Evolutionary conservation across 176 grass and related monocot genomes (phyloP), one percentile per base, ranked within the genome.

Genomic region (Bromus sterilis): DNA sequence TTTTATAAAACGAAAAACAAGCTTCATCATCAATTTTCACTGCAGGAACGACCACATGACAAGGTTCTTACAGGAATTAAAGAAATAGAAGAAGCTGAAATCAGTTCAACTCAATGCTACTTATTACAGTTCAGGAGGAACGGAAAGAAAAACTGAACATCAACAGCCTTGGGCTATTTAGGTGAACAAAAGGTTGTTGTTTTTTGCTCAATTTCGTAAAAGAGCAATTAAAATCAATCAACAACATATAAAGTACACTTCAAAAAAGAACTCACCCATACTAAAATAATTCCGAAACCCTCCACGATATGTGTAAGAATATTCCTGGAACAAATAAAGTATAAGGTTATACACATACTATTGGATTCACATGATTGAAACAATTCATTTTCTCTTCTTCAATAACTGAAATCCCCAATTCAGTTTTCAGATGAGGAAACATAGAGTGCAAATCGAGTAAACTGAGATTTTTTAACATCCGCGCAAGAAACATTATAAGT

Each of bases 251-350:
- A 77, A 70, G 5, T 76, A 26, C n/a, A 85, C 63, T 76, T 75
- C 30, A 60, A 83, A 74, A 89, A 13, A 51, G 18, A 61, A 87
- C 92, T 93, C 85, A 98, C 95, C 95, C 84, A 98, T 95, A 77
- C 95, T 95, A 72, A 98, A 98, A 82, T 98, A 98, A 75, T 98
- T 98, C 92, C 92, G 94, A 85, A 98, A 98, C 1, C 90, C 92
- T 40, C 95, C 95, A 73, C 90, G 88, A 84, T 81, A 98, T 76
- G 90, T 94, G 75, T 75, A 91, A 84, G 85, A 92, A 61, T 85
- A 87, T 76, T 94, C 88, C 95, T 98, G 85, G 62, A 30, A 80
- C 15, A 89, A 13, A 80, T 37, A 30, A 2, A 5, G 71, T 36
- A 44, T 56, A 78, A 36, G 18, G 51, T 81, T 66, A 89, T 30